Evolutionary conservation across 306 rosid species (phyloP).

Genomic region (Medicago arabica): DNA sequence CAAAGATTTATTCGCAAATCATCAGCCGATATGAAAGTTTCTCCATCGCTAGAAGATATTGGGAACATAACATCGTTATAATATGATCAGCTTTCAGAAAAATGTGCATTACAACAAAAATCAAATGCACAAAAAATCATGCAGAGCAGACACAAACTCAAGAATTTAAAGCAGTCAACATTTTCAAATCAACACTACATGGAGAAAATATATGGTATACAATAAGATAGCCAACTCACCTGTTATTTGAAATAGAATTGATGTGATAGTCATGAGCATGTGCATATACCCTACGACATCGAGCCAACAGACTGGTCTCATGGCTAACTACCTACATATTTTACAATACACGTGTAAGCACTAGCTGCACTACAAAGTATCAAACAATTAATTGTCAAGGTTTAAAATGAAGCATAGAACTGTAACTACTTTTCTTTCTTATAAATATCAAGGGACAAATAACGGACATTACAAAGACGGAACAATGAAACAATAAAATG

Average conservation of each 20-base stretch:
- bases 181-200: slow-evolving; percentile 20
- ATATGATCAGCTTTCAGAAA: slow-evolving; percentile 40
- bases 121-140: background rate
- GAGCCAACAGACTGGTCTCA: slow-evolving; percentile 83
- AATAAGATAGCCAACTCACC: slow-evolving; percentile 56
- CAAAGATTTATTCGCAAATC: slow-evolving; percentile 98
- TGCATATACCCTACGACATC: slow-evolving; percentile 98
- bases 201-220: background rate
- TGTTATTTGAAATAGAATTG: slow-evolving; percentile 96
- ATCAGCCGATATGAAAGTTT: slow-evolving; percentile 99
- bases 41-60: slow-evolving; percentile 74
- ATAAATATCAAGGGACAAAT: background rate
- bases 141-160: slow-evolving; percentile 6
- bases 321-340: slow-evolving; percentile 82
- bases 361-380: slow-evolving; percentile 6
- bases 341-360: slow-evolving; percentile 43
- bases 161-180: slow-evolving; percentile 10
- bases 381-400: slow-evolving; percentile 31
- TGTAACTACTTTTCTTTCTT: slow-evolving; percentile 1
- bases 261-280: slow-evolving; percentile 99
- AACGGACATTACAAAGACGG: too few species aligned
- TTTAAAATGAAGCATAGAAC: slow-evolving; percentile 31
- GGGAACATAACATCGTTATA: slow-evolving; percentile 35
- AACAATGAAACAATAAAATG: too few species aligned
- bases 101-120: slow-evolving; percentile 24